Percentiles rank a stretch among this genome's conserved stretches.
Conservation (phyloP, 495 filamentous ascomycete species). For the Baudoinia panamericana region DNA sequence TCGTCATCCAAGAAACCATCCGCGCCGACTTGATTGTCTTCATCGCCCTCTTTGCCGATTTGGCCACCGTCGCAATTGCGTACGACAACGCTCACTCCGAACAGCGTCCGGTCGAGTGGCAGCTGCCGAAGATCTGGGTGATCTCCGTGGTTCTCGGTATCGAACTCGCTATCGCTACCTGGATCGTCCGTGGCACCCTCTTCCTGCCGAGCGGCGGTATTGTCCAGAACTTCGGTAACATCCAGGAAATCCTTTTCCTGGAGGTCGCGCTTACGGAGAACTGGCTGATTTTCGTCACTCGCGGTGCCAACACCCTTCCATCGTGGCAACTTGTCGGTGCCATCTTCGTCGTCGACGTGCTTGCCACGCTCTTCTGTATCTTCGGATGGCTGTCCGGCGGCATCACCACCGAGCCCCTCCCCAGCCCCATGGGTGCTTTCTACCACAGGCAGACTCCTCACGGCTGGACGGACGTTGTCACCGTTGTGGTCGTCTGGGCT, state of each 20-base stretch:
- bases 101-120: conserved; percentile 60
- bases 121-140: conserved; percentile 66
- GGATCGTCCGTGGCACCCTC: conserved; percentile 54
- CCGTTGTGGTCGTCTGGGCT: conserved; percentile 63
- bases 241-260: conserved; percentile 62
- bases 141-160: conserved; percentile 56
- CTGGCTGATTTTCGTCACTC: conserved; percentile 70
- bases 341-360: conserved; percentile 56
- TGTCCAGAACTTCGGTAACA: conserved; percentile 57
- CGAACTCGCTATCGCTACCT: conserved; percentile 52
- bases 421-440: conserved; percentile 32
- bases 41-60: conserved; percentile 63
- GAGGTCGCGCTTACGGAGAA: conserved; percentile 64
- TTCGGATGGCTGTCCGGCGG: conserved; percentile 48
- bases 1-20: conserved; percentile 64
- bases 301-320: conserved; percentile 56
- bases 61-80: conserved; percentile 62
- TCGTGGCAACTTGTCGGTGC: conserved; percentile 61
- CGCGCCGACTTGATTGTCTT: conserved; percentile 57
- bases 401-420: conserved; percentile 26
- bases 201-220: conserved; percentile 57
- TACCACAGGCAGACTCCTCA: conserved; percentile 38
- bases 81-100: conserved; percentile 70
- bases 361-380: conserved; percentile 59
- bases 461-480: conserved; percentile 59